Conservation (phyloP, 2,329 filamentous ascomycete species). For the Delphinella strobiligena region DNA sequence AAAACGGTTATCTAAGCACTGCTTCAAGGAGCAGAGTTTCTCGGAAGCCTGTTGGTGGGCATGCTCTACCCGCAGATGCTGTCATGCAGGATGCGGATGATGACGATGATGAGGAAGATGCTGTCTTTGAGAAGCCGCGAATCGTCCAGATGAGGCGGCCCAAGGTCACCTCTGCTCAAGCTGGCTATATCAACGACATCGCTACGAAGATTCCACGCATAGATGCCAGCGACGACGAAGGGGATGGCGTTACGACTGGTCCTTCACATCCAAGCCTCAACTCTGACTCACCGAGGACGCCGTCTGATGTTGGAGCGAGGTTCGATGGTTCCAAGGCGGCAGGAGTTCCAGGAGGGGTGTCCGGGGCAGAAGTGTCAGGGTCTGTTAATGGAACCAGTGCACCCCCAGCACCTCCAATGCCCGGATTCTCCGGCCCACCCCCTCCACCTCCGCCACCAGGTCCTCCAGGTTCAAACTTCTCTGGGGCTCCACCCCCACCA, state of each 20-base stretch:
- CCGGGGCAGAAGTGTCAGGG: too few relatives aligned
- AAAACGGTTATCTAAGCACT: slow-evolving; percentile 10
- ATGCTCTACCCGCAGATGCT: slow-evolving; percentile 19
- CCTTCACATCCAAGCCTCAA: slow-evolving; percentile 66
- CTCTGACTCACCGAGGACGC: slow-evolving; percentile 55
- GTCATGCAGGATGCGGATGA: slow-evolving; percentile 40
- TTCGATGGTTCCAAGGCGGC: too few relatives aligned
- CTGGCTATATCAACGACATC: slow-evolving; percentile 46
- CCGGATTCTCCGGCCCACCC: slow-evolving; percentile 27
- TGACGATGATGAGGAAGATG: slow-evolving; percentile 43
- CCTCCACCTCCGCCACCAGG: slow-evolving; percentile 34
- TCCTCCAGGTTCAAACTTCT: too few relatives aligned
- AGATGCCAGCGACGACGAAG: slow-evolving; percentile 62
- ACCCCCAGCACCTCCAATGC: slow-evolving; percentile 24
- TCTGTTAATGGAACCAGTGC: slow-evolving; percentile 28
- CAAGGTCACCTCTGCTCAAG: slow-evolving; percentile 39
- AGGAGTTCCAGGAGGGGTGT: too few relatives aligned
- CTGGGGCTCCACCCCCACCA: too few relatives aligned
- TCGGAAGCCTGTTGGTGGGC: slow-evolving; percentile 23
- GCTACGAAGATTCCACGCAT: slow-evolving; percentile 61
- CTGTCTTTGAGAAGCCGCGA: slow-evolving; percentile 66
- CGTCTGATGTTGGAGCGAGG: slow-evolving; percentile 40
- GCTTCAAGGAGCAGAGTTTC: slow-evolving; percentile 24
- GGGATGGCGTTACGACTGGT: slow-evolving; percentile 59
- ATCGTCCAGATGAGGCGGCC: slow-evolving; percentile 70